Evolutionary conservation across 306 rosid species (phyloP).

Genomic region (Cicer arietinum): DNA sequence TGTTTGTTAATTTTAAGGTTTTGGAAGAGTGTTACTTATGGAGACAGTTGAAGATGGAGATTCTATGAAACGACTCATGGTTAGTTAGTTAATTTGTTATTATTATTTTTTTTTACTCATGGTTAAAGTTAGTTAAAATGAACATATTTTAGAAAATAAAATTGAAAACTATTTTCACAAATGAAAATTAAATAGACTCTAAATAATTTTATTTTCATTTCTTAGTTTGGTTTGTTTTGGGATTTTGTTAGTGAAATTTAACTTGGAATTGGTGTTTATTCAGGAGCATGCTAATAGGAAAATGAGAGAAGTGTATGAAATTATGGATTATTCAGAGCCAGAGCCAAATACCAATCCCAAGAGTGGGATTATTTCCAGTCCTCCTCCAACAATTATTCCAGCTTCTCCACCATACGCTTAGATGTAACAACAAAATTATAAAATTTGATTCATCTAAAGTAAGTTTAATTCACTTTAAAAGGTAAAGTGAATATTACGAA

Average conservation of each 20-base stretch:
- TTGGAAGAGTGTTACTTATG: conserved; percentile 47
- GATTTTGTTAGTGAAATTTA: background rate
- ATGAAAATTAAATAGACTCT: too few relatives aligned
- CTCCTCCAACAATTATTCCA: conserved; percentile 55
- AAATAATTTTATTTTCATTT: background rate
- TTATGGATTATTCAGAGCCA: conserved; percentile 76
- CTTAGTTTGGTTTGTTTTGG: background rate
- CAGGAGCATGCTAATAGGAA: conserved; percentile 49
- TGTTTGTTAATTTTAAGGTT: conserved; percentile 52
- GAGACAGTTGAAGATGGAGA: conserved; percentile 41
- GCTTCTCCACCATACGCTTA: conserved; percentile 52
- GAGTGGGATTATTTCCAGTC: conserved; percentile 51
- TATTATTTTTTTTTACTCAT: background rate
- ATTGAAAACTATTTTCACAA: too few relatives aligned
- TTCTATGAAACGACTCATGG: conserved; percentile 41
- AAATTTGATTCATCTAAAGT: too few relatives aligned
- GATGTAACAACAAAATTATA: background rate
- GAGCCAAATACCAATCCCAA: conserved; percentile 76
- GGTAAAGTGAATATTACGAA: too few relatives aligned
- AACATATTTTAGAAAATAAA: too few relatives aligned
- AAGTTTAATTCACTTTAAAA: too few relatives aligned
- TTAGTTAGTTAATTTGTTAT: conserved; percentile 34
- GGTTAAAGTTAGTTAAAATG: too few relatives aligned
- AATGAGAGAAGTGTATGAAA: conserved; percentile 38
- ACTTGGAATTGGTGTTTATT: background rate